Evolutionary conservation across 164 flowering plant species (phyloP), one percentile per base, ranked within the genome.

Genomic region (Hamamelis virginiana): DNA sequence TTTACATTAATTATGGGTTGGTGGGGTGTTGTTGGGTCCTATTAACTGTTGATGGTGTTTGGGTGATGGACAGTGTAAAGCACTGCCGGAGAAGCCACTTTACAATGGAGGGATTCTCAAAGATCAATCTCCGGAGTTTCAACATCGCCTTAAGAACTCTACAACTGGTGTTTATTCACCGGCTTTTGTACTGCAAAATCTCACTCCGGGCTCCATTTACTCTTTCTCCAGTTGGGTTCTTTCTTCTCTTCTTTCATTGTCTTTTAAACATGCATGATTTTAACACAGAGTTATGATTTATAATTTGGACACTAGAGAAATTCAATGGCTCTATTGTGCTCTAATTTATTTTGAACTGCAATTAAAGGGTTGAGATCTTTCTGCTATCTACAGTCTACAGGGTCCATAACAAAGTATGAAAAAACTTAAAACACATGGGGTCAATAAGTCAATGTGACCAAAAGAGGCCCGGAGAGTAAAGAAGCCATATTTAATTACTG

Each of bases 71-170:
- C 75, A 94, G 98, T 94, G 97, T 56, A 87, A 85, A 75, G 41
- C 61, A 46, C 62, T 73, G 22, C 90, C 98, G 10, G 95, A 91
- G 74, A 68, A 60, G 38, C 82, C 98, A 16, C 86, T 94, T 3
- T 91, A 91, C 72, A 76, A 80, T 26, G 98, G 98, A 61, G 98
- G 98, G 33, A 78, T 91, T 28, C 81, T 94, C 33, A 74, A 75
- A 48, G 66, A 74, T 47, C 62, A 74, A 8, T 33, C n/a, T 12
- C 59, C 65, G 9, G 51, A 70, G 10, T 9, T 43, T 27, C 28
- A 53, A 5, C 46, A 18, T 22, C 4, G n/a, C 15, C 19, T 45
- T 23, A 52, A 26, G 15, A 52, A 50, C 62, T 33, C 46, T 44
- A 59, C 74, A 3, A 74, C 11, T 13, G 72, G 69, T 26, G 57